Base-by-base conservation (phyloP, 441 rosid species). In the Euphorbia schlechtendalii region DNA sequence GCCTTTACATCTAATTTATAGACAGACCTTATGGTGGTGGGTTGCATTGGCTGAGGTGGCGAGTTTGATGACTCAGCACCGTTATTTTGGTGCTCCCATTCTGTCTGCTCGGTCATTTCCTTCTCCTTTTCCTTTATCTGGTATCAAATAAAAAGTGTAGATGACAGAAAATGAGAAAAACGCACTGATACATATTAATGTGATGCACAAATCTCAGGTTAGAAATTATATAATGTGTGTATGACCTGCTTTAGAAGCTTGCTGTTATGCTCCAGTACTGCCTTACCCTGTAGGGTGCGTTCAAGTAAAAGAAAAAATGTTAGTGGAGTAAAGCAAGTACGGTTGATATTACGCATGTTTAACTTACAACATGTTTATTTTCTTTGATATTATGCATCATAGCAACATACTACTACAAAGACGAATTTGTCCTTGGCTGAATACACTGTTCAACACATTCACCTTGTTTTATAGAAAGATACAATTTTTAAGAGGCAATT, bases 211-310 rank as follows among this genome's bases (percentile, higher is more conserved):
- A 28, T 30, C 15, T 24, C 59, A 30, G 27, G 45, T 51, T 59
- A 64, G 51, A 57, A 43, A 2, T n/a, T n/a, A n/a, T n/a, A n/a
- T n/a, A 46, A 14, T 46, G 17, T 46, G 20, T 46, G 4, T 46
- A 46, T 46, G 5, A 92, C 96, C 96, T 83, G 83, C 76, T 81
- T 86, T 5, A 77, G 71, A 46, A 92, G 96, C 63, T 73, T 53
- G 76, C 82, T 86, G 67, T 89, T 89, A 68, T 83, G 90, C 72
- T 89, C 93, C 69, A 81, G 88, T 74, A 88, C 63, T 67, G 79
- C 81, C 73, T 86, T 90, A 40, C 81, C 84, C 97, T 90, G 82
- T 58, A 53, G 64, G 36, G 55, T 49, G 14, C 11, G 45, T 52
- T 52, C 54, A 21, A 20, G 28, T 52, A 1, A 18, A 51, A 20